Evolutionary conservation across 129 eudicot genomes (phyloP).

Genomic region (Apium graveolens): DNA sequence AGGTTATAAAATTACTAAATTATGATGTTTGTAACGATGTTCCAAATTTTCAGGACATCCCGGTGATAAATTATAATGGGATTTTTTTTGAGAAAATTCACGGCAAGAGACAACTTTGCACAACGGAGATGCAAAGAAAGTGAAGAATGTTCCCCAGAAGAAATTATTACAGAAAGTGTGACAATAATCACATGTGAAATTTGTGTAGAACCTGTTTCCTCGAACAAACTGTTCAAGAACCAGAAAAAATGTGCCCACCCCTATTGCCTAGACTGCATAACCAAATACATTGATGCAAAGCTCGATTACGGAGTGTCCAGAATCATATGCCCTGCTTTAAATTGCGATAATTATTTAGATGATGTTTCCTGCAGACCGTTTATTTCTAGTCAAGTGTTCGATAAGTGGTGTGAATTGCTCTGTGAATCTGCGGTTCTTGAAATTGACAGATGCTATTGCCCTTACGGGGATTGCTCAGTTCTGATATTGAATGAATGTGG

Average conservation of each 20-base stretch:
- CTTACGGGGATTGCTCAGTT: too few relatives aligned
- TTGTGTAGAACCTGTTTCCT: conserved; percentile 47
- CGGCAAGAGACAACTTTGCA: too few relatives aligned
- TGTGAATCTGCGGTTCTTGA: conserved; percentile 37
- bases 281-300: conserved; percentile 50
- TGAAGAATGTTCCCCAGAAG: too few relatives aligned
- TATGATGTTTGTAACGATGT: too few relatives aligned
- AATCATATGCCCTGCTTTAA: conserved; percentile 44
- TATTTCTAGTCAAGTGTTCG: conserved; percentile 35
- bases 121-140: too few relatives aligned
- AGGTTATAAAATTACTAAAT: too few relatives aligned
- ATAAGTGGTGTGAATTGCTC: conserved; percentile 60
- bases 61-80: too few relatives aligned
- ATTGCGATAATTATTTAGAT: conserved; percentile 34
- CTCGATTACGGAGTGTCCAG: conserved; percentile 32
- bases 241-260: conserved; percentile 37
- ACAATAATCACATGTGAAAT: conserved; percentile 55
- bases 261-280: conserved; percentile 53
- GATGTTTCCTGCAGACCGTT: conserved; percentile 28
- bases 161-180: not conserved
- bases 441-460: conserved; percentile 26
- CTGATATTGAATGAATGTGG: too few relatives aligned
- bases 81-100: too few relatives aligned
- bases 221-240: conserved; percentile 25
- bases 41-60: too few relatives aligned